These are phyloP conservation scores for Talaromyces sp. DNA, from an alignment of 2,329 filamentous ascomycete genomes.

Conservation along the genomic window DNA sequence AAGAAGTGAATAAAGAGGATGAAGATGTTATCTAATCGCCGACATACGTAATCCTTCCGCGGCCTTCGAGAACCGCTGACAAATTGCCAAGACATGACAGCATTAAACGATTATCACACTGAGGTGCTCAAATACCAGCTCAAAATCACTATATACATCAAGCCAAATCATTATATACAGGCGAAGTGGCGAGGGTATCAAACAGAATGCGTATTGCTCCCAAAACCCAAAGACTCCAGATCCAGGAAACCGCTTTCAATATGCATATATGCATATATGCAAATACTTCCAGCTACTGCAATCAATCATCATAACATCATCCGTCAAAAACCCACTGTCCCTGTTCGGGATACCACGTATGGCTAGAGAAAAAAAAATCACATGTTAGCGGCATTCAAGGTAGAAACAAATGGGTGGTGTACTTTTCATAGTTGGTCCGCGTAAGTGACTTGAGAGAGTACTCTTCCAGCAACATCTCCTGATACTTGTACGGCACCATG, in stretches of 20 bases:
- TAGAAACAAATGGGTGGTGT: constrained; percentile 6
- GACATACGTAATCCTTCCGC: neutral
- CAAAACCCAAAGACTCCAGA: too few relatives aligned
- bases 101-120: too few relatives aligned
- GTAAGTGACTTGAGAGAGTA: constrained; percentile 34
- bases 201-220: neutral
- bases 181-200: neutral
- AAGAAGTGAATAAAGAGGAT: neutral
- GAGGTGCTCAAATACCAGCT: too few relatives aligned
- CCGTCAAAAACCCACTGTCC: constrained; percentile 7
- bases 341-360: constrained; percentile 31
- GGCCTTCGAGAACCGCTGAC: neutral
- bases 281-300: too few relatives aligned
- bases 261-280: too few relatives aligned
- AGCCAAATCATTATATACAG: neutral
- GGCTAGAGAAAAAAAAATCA: constrained; percentile 23
- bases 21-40: neutral
- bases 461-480: constrained; percentile 35
- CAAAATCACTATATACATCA: neutral
- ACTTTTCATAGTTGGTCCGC: constrained; percentile 33
- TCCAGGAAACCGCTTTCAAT: too few relatives aligned
- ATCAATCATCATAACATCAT: neutral
- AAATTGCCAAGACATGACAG: neutral
- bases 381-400: neutral
- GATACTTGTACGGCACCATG: constrained; percentile 55